Percentiles rank a stretch among this genome's conserved stretches.
Evolutionary conservation across 176 grass and related monocot genomes (phyloP).

Genomic region (Saccharum officinarum): DNA sequence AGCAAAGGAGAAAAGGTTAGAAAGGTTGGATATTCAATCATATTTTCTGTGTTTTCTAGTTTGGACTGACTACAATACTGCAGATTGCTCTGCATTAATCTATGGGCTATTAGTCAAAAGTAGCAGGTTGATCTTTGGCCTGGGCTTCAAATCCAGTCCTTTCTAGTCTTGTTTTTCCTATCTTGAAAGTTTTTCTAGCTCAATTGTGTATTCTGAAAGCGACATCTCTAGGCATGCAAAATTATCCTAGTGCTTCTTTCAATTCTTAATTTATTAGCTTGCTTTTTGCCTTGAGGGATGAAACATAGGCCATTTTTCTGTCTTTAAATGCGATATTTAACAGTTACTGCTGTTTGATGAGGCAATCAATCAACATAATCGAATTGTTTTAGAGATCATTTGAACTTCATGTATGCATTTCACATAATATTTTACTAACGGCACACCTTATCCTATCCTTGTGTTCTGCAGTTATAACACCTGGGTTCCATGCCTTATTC

Average conservation of each 20-base stretch:
- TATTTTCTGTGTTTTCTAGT: constrained; percentile 14
- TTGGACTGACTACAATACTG: background rate
- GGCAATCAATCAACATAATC: background rate
- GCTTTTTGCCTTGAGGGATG: background rate
- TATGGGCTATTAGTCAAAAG: background rate
- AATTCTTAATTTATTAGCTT: constrained; percentile 5
- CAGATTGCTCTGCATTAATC: constrained; percentile 1
- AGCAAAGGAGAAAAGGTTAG: constrained; percentile 97
- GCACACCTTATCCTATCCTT: background rate
- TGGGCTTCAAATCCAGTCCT: constrained; percentile 8
- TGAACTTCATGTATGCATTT: constrained; percentile 14
- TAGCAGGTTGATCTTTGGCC: background rate
- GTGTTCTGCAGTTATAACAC: constrained; percentile 78
- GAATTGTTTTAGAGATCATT: background rate
- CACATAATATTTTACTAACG: constrained; percentile 8
- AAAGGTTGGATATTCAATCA: constrained; percentile 46
- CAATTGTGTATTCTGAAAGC: background rate
- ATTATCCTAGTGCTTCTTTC: background rate
- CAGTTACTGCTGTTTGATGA: background rate
- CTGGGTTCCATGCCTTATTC: constrained; percentile 89
- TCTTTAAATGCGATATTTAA: background rate
- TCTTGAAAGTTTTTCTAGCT: background rate
- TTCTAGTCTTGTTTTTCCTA: background rate
- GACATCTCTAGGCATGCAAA: background rate
- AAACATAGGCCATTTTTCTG: background rate